Evolutionary conservation across 148 eudicot genomes (phyloP).

Genomic region (Polygonum maritimum): DNA sequence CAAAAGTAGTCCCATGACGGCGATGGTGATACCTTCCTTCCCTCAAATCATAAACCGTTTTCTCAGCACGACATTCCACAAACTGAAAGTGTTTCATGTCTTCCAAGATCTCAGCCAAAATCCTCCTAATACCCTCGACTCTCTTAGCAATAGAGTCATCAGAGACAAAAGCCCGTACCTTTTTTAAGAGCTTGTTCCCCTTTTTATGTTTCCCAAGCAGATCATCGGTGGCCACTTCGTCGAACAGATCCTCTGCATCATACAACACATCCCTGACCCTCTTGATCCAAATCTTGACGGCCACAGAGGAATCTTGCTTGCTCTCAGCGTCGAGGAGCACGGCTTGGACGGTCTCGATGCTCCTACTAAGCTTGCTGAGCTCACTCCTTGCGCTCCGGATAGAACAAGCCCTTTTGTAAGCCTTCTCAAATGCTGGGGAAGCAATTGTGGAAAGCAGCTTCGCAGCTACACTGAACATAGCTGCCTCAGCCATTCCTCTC

Average conservation of each 20-base stretch:
- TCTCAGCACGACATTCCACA: not conserved
- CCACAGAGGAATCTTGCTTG: slow-evolving; percentile 14
- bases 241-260: not conserved
- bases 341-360: slow-evolving; percentile 12
- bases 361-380: slow-evolving; percentile 14
- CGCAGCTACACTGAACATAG: not conserved
- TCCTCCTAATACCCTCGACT: not conserved
- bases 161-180: not conserved
- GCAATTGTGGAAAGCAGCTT: not conserved
- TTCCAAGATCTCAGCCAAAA: not conserved
- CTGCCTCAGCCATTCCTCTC: not conserved
- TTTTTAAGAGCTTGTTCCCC: not conserved
- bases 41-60: not conserved
- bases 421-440: not conserved
- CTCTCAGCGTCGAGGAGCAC: slow-evolving; percentile 27
- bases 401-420: not conserved
- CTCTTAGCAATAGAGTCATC: not conserved
- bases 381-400: slow-evolving; percentile 10
- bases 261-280: not conserved
- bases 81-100: not conserved
- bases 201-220: not conserved
- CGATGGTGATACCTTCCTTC: not conserved
- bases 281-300: slow-evolving; percentile 14
- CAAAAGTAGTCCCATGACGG: not conserved
- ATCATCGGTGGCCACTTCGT: not conserved